phyloP scores from a whole-genome alignment of 768 basidiomycete genomes.

The Cyclocybe cylindracea region DNA sequence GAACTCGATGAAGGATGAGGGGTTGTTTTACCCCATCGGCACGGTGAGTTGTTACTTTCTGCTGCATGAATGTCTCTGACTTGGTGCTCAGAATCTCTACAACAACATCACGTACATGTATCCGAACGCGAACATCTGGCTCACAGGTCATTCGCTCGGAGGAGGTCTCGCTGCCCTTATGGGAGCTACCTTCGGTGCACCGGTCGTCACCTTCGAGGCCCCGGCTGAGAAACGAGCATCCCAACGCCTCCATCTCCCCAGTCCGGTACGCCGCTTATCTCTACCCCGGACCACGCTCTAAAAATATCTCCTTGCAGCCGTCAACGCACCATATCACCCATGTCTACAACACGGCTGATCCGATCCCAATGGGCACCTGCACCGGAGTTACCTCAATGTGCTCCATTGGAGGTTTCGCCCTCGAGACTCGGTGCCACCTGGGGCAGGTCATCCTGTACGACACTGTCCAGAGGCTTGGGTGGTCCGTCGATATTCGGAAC shows the following conservation, averaged over 20 bases:
- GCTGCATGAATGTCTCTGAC: background rate
- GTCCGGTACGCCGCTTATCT: constrained; percentile 57
- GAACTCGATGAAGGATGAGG: constrained; percentile 76
- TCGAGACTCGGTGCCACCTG: constrained; percentile 88
- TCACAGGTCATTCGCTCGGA: constrained; percentile 82
- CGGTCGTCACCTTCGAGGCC: constrained; percentile 89
- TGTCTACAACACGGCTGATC: constrained; percentile 91
- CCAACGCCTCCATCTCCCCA: constrained; percentile 80
- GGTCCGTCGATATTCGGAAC: constrained; percentile 74
- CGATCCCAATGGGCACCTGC: constrained; percentile 85
- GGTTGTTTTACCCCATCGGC: constrained; percentile 86
- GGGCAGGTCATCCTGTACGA: constrained; percentile 85
- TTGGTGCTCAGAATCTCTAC: constrained; percentile 71
- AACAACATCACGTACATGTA: constrained; percentile 92
- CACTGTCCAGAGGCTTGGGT: constrained; percentile 77
- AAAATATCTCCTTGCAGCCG: constrained; percentile 41
- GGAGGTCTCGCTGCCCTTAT: constrained; percentile 84
- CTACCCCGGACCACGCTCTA: background rate
- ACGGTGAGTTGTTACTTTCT: constrained; percentile 52
- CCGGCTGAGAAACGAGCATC: constrained; percentile 76
- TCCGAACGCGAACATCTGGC: constrained; percentile 87
- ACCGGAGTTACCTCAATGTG: constrained; percentile 63
- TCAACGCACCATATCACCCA: constrained; percentile 79
- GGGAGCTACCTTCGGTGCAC: constrained; percentile 89
- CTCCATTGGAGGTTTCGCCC: constrained; percentile 71